Percentiles rank a stretch among this genome's conserved stretches.
Evolutionary conservation across 108 stramenopile species (phyloP).

Genomic region (Nitzschia sp.): DNA sequence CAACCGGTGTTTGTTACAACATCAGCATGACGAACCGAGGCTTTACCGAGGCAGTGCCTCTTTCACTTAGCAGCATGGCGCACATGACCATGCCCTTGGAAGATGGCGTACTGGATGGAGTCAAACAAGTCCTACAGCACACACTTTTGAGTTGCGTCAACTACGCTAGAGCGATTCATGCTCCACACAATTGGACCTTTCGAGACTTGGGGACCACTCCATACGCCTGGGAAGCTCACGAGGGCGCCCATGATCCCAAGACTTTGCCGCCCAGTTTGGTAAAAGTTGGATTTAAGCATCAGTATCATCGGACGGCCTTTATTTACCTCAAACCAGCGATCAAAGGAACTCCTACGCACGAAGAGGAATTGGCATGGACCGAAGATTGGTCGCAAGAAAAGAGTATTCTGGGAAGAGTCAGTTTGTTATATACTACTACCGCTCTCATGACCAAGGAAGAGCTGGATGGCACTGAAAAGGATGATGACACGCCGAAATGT

Average conservation of each 20-base stretch:
- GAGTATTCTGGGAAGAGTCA: slow-evolving; percentile 35
- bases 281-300: slow-evolving; percentile 36
- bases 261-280: slow-evolving; percentile 32
- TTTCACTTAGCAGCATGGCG: slow-evolving; percentile 46
- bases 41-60: slow-evolving; percentile 64
- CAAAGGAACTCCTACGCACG: slow-evolving; percentile 2
- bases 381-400: slow-evolving; percentile 15
- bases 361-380: slow-evolving; percentile 13
- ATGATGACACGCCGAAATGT: slow-evolving; percentile 36
- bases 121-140: slow-evolving; percentile 44
- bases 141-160: slow-evolving; percentile 42
- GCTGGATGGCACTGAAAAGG: slow-evolving; percentile 35
- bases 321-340: slow-evolving; percentile 25
- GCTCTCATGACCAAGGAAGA: slow-evolving; percentile 43
- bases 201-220: slow-evolving; percentile 32
- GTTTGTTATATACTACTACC: slow-evolving; percentile 39
- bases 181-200: slow-evolving; percentile 36
- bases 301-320: slow-evolving; percentile 36
- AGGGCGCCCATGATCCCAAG: slow-evolving; percentile 10
- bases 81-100: slow-evolving; percentile 50
- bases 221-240: slow-evolving; percentile 34
- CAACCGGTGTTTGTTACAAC: too few relatives aligned
- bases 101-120: slow-evolving; percentile 56
- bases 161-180: slow-evolving; percentile 37
- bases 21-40: slow-evolving; percentile 15